Percentiles rank a stretch among this genome's conserved stretches.
Evolutionary conservation across 169 alveolate species (phyloP).

Genomic region (Plasmodium gallinaceum): DNA sequence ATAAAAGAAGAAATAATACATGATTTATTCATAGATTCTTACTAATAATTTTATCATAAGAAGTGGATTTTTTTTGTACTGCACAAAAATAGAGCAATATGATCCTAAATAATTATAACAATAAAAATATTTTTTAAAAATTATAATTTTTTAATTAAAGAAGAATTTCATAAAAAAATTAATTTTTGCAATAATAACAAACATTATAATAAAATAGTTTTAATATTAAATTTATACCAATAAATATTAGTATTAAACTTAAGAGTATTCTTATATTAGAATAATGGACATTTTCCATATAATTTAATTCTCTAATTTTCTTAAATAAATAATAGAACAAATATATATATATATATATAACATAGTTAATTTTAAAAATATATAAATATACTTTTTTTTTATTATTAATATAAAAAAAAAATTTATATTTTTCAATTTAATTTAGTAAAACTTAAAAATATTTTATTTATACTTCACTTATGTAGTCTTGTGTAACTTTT

Average conservation of each 20-base stretch:
- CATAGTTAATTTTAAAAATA: too few relatives aligned
- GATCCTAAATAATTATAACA: conserved; percentile 15
- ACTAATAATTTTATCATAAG: conserved; percentile 58
- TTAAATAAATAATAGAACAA: not conserved
- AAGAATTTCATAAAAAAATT: not conserved
- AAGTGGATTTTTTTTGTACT: conserved; percentile 52
- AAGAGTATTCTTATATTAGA: conserved; percentile 49
- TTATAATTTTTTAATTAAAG: too few relatives aligned
- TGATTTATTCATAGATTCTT: not conserved
- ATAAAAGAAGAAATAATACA: too few relatives aligned
- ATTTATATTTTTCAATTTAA: not conserved
- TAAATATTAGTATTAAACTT: conserved; percentile 37
- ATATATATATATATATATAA: not conserved
- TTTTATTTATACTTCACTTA: conserved; percentile 47
- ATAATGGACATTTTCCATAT: conserved; percentile 26
- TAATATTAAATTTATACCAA: conserved; percentile 11
- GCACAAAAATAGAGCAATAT: conserved; percentile 57
- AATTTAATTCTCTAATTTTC: conserved; percentile 43
- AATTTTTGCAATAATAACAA: not conserved
- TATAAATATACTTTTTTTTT: too few relatives aligned
- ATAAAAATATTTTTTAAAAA: not conserved
- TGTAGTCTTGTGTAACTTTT: conserved; percentile 60
- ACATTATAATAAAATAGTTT: not conserved
- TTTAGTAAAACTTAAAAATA: not conserved
- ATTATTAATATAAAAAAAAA: too few relatives aligned